Percentiles rank a stretch among this genome's conserved stretches.
Conservation (phyloP, 139 green algal species). For the Coelastrella sp. region DNA sequence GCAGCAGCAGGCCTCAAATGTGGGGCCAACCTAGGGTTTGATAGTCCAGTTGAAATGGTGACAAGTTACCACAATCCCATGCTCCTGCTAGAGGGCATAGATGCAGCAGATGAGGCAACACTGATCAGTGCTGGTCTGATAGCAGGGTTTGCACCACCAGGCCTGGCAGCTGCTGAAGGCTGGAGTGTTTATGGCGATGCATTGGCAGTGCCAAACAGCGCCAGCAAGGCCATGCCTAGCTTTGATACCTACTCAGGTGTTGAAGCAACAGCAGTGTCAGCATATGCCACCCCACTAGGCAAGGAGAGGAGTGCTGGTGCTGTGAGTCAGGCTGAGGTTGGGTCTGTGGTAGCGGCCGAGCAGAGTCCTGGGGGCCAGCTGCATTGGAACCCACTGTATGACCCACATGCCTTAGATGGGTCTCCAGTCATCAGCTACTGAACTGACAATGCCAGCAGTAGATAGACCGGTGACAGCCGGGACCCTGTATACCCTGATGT, state of each 20-base stretch:
- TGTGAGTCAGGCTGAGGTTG: neutral
- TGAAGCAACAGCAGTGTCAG: slow-evolving; percentile 5
- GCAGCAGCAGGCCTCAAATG: neutral
- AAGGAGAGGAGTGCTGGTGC: neutral
- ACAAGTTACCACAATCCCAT: slow-evolving; percentile 32
- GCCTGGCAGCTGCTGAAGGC: neutral
- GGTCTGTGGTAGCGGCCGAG: neutral
- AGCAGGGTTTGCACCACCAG: neutral
- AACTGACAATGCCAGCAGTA: neutral
- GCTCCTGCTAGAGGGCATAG: neutral
- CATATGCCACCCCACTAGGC: neutral
- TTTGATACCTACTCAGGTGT: neutral
- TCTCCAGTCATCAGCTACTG: neutral
- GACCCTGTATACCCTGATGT: too few species aligned
- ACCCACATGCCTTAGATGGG: neutral
- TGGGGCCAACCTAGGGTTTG: neutral
- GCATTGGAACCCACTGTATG: slow-evolving; percentile 34
- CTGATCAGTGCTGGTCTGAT: slow-evolving; percentile 13
- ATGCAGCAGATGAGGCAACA: neutral
- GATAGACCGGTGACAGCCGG: too few species aligned
- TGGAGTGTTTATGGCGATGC: neutral
- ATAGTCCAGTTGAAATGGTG: neutral
- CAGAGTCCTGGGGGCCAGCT: slow-evolving; percentile 4
- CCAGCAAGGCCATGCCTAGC: neutral
- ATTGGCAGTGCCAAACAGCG: neutral